These are phyloP conservation scores for Hypoxylon rickii DNA, from an alignment of 495 filamentous ascomycete species.

Conservation along the genomic window DNA sequence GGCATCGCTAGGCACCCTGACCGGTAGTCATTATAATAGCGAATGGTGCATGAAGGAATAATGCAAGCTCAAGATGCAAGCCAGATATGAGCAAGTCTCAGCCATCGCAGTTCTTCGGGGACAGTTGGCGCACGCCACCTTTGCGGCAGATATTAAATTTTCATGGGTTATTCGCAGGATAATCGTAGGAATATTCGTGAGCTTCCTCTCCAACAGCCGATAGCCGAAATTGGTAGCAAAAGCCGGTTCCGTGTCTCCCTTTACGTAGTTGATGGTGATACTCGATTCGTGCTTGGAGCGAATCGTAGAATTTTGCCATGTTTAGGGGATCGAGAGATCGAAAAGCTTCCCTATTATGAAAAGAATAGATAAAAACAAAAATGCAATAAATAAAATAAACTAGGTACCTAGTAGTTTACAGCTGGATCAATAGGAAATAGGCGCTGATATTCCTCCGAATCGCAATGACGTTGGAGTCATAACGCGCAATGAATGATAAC, in stretches of 20 bases:
- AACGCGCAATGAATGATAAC: slow-evolving; percentile 26
- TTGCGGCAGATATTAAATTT: slow-evolving; percentile 3
- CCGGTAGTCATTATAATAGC: neutral
- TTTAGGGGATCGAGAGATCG: neutral
- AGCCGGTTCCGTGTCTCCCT: slow-evolving; percentile 3
- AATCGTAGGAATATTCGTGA: too few species aligned
- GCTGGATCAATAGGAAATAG: neutral
- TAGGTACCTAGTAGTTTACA: too few species aligned
- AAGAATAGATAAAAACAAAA: too few species aligned
- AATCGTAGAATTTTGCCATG: neutral
- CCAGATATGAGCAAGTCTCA: slow-evolving; percentile 17
- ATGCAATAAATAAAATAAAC: too few species aligned
- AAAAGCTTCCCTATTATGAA: neutral
- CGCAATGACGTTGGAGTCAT: slow-evolving; percentile 8
- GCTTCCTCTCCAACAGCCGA: neutral
- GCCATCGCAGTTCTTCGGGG: slow-evolving; percentile 22
- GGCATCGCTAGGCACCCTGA: slow-evolving; percentile 5
- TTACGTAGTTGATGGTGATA: neutral
- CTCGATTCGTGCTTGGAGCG: neutral
- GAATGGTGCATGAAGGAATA: slow-evolving; percentile 11
- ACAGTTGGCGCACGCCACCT: slow-evolving; percentile 15
- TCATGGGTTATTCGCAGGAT: too few species aligned
- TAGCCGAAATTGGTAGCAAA: slow-evolving; percentile 6
- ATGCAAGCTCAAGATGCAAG: slow-evolving; percentile 17
- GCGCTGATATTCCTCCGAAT: slow-evolving; percentile 13